Percentiles rank a stretch among this genome's conserved stretches.
phyloP scores from a whole-genome alignment of 2,329 filamentous ascomycete species.

The Penicillium sp. region DNA sequence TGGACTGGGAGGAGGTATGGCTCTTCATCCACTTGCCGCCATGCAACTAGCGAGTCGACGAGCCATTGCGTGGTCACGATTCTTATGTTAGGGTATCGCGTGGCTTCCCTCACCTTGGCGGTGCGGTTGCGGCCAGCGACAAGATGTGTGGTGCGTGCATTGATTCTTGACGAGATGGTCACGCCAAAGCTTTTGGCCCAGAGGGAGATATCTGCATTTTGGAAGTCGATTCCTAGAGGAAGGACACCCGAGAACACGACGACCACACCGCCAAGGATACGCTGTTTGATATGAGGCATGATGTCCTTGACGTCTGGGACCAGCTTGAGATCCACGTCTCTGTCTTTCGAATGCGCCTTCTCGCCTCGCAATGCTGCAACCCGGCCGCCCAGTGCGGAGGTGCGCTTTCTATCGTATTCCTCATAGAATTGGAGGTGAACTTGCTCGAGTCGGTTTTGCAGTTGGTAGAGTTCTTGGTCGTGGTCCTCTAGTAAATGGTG shows the following conservation, averaged over 20 bases:
- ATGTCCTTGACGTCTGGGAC: conserved; percentile 85
- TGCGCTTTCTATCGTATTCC: conserved; percentile 67
- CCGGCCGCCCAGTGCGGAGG: conserved; percentile 47
- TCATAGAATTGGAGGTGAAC: conserved; percentile 82
- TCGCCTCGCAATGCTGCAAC: conserved; percentile 55
- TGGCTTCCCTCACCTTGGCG: conserved; percentile 86
- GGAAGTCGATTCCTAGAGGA: conserved; percentile 75
- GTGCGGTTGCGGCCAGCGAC: conserved; percentile 68
- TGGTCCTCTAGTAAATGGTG: conserved; percentile 86
- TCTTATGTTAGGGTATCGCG: conserved; percentile 75
- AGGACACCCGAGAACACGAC: conserved; percentile 91
- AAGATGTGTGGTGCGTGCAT: conserved; percentile 52
- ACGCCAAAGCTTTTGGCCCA: conserved; percentile 89
- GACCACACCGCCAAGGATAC: conserved; percentile 71
- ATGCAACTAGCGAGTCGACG: conserved; percentile 78
- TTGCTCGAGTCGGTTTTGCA: conserved; percentile 73
- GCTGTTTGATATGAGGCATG: conserved; percentile 78
- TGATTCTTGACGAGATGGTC: conserved; percentile 49
- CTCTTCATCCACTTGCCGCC: conserved; percentile 76
- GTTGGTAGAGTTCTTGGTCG: conserved; percentile 75
- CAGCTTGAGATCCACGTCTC: conserved; percentile 55
- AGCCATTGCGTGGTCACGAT: conserved; percentile 95
- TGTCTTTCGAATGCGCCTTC: conserved; percentile 43
- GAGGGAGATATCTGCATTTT: conserved; percentile 80
- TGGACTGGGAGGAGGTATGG: conserved; percentile 79